Evolutionary conservation across 1,284 basidiomycete species (phyloP).

Genomic region (Cryptococcus floricola): DNA sequence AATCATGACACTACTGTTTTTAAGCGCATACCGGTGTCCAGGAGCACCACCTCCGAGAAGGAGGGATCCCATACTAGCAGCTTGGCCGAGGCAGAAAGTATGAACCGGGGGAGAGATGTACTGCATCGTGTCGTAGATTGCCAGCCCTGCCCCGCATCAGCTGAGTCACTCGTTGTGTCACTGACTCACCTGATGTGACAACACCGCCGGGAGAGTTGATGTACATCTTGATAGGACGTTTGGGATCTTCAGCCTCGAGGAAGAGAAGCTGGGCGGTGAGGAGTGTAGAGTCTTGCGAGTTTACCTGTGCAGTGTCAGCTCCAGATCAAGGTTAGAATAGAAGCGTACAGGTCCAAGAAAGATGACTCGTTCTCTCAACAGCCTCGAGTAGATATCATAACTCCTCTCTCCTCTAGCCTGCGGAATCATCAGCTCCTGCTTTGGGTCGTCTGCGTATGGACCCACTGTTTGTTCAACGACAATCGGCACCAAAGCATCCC

Average conservation of each 20-base stretch:
- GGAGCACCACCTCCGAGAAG: slow-evolving; percentile 78
- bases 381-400: slow-evolving; percentile 89
- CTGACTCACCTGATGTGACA: slow-evolving; percentile 69
- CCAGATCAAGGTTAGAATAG: not conserved
- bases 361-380: slow-evolving; percentile 83
- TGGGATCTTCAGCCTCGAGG: slow-evolving; percentile 86
- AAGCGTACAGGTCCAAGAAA: slow-evolving; percentile 81
- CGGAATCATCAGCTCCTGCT: slow-evolving; percentile 1
- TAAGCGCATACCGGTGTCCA: slow-evolving; percentile 82
- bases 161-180: too few relatives aligned
- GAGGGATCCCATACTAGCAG: slow-evolving; percentile 88
- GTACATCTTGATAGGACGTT: slow-evolving; percentile 86
- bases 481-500: slow-evolving; percentile 67
- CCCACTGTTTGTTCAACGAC: slow-evolving; percentile 87
- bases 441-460: not conserved
- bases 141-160: slow-evolving; percentile 50
- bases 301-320: slow-evolving; percentile 1
- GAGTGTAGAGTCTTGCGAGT: slow-evolving; percentile 58
- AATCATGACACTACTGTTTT: slow-evolving; percentile 92
- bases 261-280: slow-evolving; percentile 86
- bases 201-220: slow-evolving; percentile 93
- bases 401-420: slow-evolving; percentile 87
- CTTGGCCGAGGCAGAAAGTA: slow-evolving; percentile 89
- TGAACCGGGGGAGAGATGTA: slow-evolving; percentile 90
- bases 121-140: slow-evolving; percentile 86